Evolutionary conservation across 2,329 filamentous ascomycete species (phyloP).

Genomic region (Cladosporium sp.): DNA sequence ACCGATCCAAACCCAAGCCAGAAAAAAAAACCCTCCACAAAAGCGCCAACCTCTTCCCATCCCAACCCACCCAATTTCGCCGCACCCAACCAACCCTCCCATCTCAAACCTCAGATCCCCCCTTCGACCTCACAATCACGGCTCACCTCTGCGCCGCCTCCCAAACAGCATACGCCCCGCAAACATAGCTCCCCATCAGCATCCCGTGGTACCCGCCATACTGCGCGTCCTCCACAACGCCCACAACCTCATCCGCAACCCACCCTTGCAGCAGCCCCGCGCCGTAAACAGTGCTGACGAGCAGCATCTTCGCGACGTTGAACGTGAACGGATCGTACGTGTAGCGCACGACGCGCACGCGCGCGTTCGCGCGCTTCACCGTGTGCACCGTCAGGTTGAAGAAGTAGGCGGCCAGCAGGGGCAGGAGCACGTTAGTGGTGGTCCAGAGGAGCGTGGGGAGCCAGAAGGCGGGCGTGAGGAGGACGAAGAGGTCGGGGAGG

Average conservation of each 20-base stretch:
- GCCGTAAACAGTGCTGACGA: constrained; percentile 74
- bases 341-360: constrained; percentile 44
- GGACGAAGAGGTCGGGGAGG: constrained; percentile 72
- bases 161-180: constrained; percentile 64
- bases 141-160: constrained; percentile 62
- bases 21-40: not conserved
- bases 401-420: constrained; percentile 72
- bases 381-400: constrained; percentile 70
- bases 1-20: not conserved
- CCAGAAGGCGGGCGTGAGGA: constrained; percentile 78
- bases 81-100: not conserved
- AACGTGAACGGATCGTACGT: constrained; percentile 80
- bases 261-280: constrained; percentile 59
- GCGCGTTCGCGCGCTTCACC: constrained; percentile 37
- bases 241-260: constrained; percentile 54
- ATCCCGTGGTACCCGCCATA: constrained; percentile 67
- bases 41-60: not conserved
- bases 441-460: constrained; percentile 63
- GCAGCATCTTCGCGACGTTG: constrained; percentile 78
- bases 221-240: constrained; percentile 58
- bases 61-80: not conserved
- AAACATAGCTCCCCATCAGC: constrained; percentile 62
- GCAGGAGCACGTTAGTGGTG: constrained; percentile 61
- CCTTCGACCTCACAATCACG: not conserved
- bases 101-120: no score